These are phyloP conservation scores for Thelonectria olida DNA, from an alignment of 2,329 filamentous ascomycete species.

Conservation along the genomic window DNA sequence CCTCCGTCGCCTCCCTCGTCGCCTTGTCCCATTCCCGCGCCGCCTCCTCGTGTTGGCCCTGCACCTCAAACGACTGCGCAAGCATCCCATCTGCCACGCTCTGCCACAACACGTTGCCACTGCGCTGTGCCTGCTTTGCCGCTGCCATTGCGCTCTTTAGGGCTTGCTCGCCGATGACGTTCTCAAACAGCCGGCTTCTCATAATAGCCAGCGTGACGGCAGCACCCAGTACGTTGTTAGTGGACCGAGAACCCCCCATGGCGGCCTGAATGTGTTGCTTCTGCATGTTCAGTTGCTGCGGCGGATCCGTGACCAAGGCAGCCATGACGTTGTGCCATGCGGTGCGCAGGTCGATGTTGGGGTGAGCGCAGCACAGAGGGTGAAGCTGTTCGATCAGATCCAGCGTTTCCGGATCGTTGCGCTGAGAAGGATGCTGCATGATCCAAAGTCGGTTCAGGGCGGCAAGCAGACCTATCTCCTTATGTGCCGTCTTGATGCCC, in stretches of 20 bases:
- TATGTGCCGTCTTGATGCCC: slow-evolving; percentile 60
- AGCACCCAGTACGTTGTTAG: slow-evolving; percentile 81
- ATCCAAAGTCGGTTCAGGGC: slow-evolving; percentile 77
- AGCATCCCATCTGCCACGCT: slow-evolving; percentile 84
- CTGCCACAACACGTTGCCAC: slow-evolving; percentile 78
- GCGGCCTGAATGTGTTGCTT: slow-evolving; percentile 82
- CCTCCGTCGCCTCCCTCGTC: slow-evolving; percentile 52
- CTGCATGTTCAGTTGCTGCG: slow-evolving; percentile 74
- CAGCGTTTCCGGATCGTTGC: slow-evolving; percentile 66
- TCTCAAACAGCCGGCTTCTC: slow-evolving; percentile 82
- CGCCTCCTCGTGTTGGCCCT: slow-evolving; percentile 66
- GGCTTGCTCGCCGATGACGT: slow-evolving; percentile 82
- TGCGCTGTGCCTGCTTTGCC: slow-evolving; percentile 72
- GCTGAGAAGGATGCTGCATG: slow-evolving; percentile 68
- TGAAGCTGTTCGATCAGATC: slow-evolving; percentile 72
- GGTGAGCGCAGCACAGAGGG: slow-evolving; percentile 73
- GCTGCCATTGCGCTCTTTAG: slow-evolving; percentile 79
- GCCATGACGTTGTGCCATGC: slow-evolving; percentile 82
- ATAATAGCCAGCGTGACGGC: slow-evolving; percentile 87
- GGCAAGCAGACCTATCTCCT: slow-evolving; percentile 73
- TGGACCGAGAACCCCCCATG: slow-evolving; percentile 73
- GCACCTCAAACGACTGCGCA: slow-evolving; percentile 76
- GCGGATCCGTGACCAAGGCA: slow-evolving; percentile 69
- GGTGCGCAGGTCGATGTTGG: slow-evolving; percentile 78
- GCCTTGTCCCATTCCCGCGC: slow-evolving; percentile 52